A percentile compares a stretch with the other conserved stretches of the same genome.
Evolutionary conservation across 225 moss, liverwort and hornwort species (phyloP).

Genomic region (Physcomitrellopsis africana): DNA sequence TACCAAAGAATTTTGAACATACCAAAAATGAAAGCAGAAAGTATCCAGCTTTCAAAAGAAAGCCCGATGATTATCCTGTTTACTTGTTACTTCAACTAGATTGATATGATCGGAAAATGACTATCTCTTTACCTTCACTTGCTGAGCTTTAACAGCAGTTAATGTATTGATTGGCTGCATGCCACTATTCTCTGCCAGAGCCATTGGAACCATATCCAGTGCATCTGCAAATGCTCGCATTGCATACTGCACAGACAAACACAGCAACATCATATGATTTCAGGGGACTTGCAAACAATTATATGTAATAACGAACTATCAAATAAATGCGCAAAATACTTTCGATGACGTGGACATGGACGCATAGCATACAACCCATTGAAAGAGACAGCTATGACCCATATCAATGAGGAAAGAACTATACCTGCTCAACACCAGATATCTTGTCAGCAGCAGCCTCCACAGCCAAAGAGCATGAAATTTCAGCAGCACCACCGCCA

Average conservation of each 20-base stretch:
- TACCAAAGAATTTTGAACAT: neutral
- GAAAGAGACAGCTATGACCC: neutral
- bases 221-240: conserved; percentile 99
- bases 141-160: conserved; percentile 92
- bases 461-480: conserved; percentile 87
- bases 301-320: neutral
- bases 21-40: neutral
- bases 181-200: conserved; percentile 96
- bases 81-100: no score
- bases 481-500: conserved; percentile 95
- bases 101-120: neutral
- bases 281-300: no score
- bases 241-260: conserved; percentile 77
- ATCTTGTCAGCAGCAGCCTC: conserved; percentile 94
- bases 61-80: no score
- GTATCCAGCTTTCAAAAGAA: no score
- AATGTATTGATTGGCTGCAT: conserved; percentile 94
- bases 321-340: neutral
- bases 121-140: conserved; percentile 70
- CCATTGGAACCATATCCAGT: conserved; percentile 93
- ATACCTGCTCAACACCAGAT: conserved; percentile 95
- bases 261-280: neutral
- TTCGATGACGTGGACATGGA: neutral
- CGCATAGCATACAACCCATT: neutral
- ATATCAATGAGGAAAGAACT: neutral